These are phyloP conservation scores for Quercus bicolor DNA, from an alignment of 306 rosid species.

Conservation along the genomic window DNA sequence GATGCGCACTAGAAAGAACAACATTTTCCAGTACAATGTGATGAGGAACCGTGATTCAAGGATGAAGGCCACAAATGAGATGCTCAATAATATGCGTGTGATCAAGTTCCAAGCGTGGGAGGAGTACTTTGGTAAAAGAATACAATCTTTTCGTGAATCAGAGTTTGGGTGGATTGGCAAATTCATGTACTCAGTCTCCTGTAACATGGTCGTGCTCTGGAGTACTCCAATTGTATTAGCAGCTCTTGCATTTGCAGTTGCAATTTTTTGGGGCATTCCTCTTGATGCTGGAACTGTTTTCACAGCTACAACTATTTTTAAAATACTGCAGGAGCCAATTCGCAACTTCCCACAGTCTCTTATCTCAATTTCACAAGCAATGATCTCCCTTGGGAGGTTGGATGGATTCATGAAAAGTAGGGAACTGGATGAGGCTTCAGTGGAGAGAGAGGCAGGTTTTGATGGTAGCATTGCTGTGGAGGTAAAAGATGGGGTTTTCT, in stretches of 20 bases:
- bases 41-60: constrained; percentile 87
- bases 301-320: constrained; percentile 82
- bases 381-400: constrained; percentile 81
- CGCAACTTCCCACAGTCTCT: constrained; percentile 86
- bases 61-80: constrained; percentile 95
- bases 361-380: constrained; percentile 87
- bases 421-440: constrained; percentile 48
- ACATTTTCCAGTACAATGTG: constrained; percentile 50
- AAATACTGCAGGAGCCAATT: constrained; percentile 87
- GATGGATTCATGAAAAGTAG: constrained; percentile 74
- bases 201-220: constrained; percentile 64
- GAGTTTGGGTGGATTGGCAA: constrained; percentile 82
- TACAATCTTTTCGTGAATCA: constrained; percentile 45
- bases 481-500: constrained; percentile 60
- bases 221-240: constrained; percentile 65
- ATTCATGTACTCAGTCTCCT: constrained; percentile 69
- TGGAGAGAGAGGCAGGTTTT: constrained; percentile 62
- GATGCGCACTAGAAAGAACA: constrained; percentile 44
- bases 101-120: constrained; percentile 99
- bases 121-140: constrained; percentile 70
- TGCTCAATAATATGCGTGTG: constrained; percentile 91
- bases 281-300: constrained; percentile 91
- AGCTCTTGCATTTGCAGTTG: constrained; percentile 69
- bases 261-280: constrained; percentile 53
- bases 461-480: constrained; percentile 50